phyloP scores from a whole-genome alignment of 2,329 filamentous ascomycete genomes.

The Verticillium alfalfae region DNA sequence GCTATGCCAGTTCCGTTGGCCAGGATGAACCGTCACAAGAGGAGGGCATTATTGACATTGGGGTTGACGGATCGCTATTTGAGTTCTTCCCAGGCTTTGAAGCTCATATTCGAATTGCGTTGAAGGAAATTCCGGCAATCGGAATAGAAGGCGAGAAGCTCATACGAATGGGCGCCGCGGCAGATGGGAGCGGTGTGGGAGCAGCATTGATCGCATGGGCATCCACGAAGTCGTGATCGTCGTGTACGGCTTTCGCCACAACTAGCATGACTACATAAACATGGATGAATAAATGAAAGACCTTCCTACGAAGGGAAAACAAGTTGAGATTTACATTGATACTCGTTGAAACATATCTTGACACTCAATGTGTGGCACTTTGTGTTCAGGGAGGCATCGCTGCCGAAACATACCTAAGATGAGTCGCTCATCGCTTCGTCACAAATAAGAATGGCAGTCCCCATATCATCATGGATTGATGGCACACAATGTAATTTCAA shows the following conservation, averaged over 20 bases:
- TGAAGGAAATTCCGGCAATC: slow-evolving; percentile 57
- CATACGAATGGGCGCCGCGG: slow-evolving; percentile 65
- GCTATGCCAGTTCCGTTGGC: neutral
- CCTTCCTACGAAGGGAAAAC: too few species aligned
- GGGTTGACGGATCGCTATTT: slow-evolving; percentile 66
- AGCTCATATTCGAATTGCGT: slow-evolving; percentile 55
- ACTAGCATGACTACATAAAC: too few species aligned
- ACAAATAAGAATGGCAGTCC: too few species aligned
- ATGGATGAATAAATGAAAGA: too few species aligned
- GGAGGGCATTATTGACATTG: slow-evolving; percentile 52
- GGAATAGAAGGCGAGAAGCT: slow-evolving; percentile 56
- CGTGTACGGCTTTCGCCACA: too few species aligned
- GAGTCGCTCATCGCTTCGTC: too few species aligned
- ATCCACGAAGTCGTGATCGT: neutral
- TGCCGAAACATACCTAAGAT: too few species aligned
- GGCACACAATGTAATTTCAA: neutral
- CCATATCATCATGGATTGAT: too few species aligned
- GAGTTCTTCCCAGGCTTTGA: slow-evolving; percentile 71
- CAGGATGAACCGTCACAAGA: neutral
- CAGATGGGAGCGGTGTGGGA: slow-evolving; percentile 60
- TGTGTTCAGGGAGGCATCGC: too few species aligned
- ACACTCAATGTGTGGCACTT: too few species aligned
- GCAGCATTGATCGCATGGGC: slow-evolving; percentile 60
- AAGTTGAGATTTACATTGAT: too few species aligned
- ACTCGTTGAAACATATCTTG: too few species aligned